Evolutionary conservation across 208 protist species (phyloP).

Genomic region (Acanthamoeba healyi): DNA sequence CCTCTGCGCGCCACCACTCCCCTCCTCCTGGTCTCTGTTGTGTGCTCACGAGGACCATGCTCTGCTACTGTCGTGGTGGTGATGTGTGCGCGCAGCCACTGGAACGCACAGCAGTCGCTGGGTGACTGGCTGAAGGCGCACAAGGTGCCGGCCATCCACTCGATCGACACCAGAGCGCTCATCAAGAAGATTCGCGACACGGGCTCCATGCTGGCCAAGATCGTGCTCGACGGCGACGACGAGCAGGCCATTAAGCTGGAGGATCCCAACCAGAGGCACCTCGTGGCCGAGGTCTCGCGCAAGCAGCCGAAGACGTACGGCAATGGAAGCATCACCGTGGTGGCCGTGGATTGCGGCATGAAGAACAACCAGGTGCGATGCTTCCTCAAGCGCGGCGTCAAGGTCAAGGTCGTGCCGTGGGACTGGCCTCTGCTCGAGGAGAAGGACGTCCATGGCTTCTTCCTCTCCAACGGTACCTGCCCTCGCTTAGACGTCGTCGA

Average conservation of each 20-base stretch:
- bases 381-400: constrained; percentile 85
- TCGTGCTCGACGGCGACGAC: constrained; percentile 79
- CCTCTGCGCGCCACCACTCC: too few species aligned
- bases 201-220: constrained; percentile 88
- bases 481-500: not conserved
- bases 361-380: constrained; percentile 91
- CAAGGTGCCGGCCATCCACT: constrained; percentile 97
- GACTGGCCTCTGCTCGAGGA: constrained; percentile 96
- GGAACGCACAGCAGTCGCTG: constrained; percentile 93
- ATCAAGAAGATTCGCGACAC: constrained; percentile 97
- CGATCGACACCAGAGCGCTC: constrained; percentile 98
- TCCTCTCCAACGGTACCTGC: constrained; percentile 90
- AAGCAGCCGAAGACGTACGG: constrained; percentile 87
- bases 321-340: constrained; percentile 64
- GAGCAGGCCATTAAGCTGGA: constrained; percentile 87
- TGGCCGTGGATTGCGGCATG: constrained; percentile 93
- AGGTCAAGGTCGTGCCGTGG: constrained; percentile 92
- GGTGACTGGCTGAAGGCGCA: constrained; percentile 93
- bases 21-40: too few species aligned
- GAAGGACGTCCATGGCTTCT: constrained; percentile 97
- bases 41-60: too few species aligned
- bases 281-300: constrained; percentile 96
- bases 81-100: constrained; percentile 91
- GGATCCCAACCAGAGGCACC: constrained; percentile 96
- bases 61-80: too few species aligned